These are phyloP conservation scores for Fraxinus pennsylvanica DNA, from an alignment of 257 asterid genomes.

Conservation along the genomic window DNA sequence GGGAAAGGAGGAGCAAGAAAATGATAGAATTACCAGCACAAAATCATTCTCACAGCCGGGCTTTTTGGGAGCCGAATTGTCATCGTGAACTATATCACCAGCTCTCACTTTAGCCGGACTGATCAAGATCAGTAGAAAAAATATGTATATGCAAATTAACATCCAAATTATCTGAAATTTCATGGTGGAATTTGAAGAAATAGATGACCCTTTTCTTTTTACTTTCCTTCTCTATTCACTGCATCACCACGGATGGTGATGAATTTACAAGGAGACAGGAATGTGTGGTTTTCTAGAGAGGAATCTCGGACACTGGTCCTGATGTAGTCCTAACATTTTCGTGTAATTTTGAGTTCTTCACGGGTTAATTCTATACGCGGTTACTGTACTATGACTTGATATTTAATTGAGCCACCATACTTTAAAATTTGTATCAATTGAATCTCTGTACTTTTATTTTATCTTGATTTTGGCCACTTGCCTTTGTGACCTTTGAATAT, in stretches of 20 bases:
- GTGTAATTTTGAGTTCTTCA: background rate
- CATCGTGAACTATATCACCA: conserved; percentile 78
- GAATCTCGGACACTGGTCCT: conserved; percentile 4
- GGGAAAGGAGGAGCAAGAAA: conserved; percentile 27
- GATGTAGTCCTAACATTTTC: background rate
- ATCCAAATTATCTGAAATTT: conserved; percentile 39
- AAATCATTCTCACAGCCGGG: conserved; percentile 92
- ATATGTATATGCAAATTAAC: conserved; percentile 38
- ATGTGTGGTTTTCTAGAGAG: background rate
- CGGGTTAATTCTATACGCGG: too few relatives aligned
- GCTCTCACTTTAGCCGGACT: conserved; percentile 47
- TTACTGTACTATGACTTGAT: too few relatives aligned
- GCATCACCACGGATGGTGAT: conserved; percentile 25
- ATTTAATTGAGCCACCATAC: too few relatives aligned
- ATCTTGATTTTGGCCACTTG: too few relatives aligned
- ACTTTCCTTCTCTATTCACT: conserved; percentile 11
- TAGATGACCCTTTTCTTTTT: background rate
- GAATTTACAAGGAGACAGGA: background rate
- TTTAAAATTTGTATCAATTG: too few relatives aligned
- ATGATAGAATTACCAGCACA: conserved; percentile 57
- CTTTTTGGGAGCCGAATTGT: conserved; percentile 56
- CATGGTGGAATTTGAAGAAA: conserved; percentile 41
- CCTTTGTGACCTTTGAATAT: too few relatives aligned
- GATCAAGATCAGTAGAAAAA: conserved; percentile 36
- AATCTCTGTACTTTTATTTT: too few relatives aligned